Conservation (phyloP, 2,329 filamentous ascomycete genomes). For the Colletotrichum gloeosporioides region DNA sequence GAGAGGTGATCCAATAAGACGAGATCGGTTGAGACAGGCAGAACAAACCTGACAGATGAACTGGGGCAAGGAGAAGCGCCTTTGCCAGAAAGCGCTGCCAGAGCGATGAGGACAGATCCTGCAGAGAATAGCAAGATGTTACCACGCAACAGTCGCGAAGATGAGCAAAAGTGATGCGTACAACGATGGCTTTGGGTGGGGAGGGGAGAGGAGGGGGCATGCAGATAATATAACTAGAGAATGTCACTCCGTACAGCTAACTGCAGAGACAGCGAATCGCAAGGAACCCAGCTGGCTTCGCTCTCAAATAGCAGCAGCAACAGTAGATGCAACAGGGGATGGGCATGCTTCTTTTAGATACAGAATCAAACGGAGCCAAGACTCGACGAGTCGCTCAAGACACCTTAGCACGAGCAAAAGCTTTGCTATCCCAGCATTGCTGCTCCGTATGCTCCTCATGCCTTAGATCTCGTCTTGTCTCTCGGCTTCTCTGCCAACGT, state of each 20-base stretch:
- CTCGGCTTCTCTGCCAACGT: neutral
- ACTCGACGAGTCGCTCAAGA: neutral
- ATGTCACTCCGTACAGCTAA: neutral
- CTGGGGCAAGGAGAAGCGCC: neutral
- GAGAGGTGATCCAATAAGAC: neutral
- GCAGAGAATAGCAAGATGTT: neutral
- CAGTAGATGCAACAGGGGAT: neutral
- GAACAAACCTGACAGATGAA: neutral
- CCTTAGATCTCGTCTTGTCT: neutral
- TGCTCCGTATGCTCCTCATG: neutral
- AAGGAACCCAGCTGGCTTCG: neutral
- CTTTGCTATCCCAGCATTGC: neutral
- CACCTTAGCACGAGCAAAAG: neutral
- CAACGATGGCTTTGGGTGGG: neutral
- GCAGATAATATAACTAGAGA: constrained; percentile 3
- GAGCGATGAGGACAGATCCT: neutral
- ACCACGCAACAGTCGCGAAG: neutral
- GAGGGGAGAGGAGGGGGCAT: neutral
- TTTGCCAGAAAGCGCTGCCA: neutral
- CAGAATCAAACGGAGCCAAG: constrained; percentile 10
- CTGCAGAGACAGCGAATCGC: neutral
- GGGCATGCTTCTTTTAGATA: neutral
- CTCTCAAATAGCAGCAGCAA: neutral
- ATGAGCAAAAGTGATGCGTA: neutral
- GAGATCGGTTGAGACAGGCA: neutral